A percentile compares a stretch with the other conserved stretches of the same genome.
These are phyloP conservation scores for Spergularia marina DNA, from an alignment of 148 eudicot species.

Conservation along the genomic window DNA sequence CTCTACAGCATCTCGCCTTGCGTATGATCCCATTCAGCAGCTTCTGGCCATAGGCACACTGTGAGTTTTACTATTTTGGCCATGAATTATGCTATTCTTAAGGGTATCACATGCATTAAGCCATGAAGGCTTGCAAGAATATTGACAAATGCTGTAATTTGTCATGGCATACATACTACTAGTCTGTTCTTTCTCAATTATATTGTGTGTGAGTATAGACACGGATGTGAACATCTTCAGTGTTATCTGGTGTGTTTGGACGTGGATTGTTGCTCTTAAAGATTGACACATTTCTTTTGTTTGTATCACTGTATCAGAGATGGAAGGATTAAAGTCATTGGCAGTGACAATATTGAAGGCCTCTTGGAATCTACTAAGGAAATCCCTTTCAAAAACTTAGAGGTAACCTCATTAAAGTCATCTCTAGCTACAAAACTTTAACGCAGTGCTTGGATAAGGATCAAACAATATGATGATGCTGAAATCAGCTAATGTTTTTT, in stretches of 20 bases:
- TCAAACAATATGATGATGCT: not conserved
- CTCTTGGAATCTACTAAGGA: constrained; percentile 73
- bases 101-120: constrained; percentile 2
- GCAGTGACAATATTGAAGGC: constrained; percentile 83
- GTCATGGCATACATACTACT: not conserved
- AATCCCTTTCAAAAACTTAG: constrained; percentile 68
- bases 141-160: not conserved
- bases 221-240: not conserved
- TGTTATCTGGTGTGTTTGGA: not conserved
- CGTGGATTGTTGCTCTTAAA: not conserved
- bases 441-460: not conserved
- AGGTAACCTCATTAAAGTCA: constrained; percentile 39
- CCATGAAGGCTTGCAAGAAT: not conserved
- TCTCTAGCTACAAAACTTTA: constrained; percentile 5
- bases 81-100: not conserved
- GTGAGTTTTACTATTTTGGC: constrained; percentile 47
- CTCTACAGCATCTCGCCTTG: constrained; percentile 79
- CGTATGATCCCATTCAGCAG: constrained; percentile 82
- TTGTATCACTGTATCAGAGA: constrained; percentile 60
- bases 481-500: not conserved
- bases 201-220: not conserved
- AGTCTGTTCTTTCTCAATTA: not conserved
- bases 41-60: constrained; percentile 83
- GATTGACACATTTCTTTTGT: not conserved
- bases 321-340: constrained; percentile 92